Evolutionary conservation across 768 basidiomycete genomes (phyloP).

Genomic region (Galerina marginata): DNA sequence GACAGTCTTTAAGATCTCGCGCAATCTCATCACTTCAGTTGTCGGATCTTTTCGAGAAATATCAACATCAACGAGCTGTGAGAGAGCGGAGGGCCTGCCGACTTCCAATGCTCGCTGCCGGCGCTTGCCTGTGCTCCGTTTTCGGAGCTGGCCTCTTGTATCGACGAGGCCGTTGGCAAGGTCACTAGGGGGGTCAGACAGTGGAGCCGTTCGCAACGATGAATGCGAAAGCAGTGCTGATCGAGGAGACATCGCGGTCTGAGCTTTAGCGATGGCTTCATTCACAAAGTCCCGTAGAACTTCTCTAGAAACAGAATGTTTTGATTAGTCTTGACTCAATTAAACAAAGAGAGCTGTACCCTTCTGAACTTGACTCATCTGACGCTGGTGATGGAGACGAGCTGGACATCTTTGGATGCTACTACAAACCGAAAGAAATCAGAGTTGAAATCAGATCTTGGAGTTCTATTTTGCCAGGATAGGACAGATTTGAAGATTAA

Average conservation of each 20-base stretch:
- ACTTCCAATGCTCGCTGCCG: slow-evolving; percentile 14
- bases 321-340: neutral
- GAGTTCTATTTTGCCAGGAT: neutral
- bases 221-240: slow-evolving; percentile 32
- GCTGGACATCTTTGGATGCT: slow-evolving; percentile 16
- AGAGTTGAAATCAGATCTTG: neutral
- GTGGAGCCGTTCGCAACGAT: slow-evolving; percentile 17
- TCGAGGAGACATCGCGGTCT: slow-evolving; percentile 29
- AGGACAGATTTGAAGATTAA: neutral
- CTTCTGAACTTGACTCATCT: slow-evolving; percentile 28
- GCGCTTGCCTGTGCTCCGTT: slow-evolving; percentile 21
- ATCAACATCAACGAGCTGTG: slow-evolving; percentile 24
- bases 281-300: slow-evolving; percentile 23
- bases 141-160: slow-evolving; percentile 16
- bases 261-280: slow-evolving; percentile 22
- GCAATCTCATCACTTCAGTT: slow-evolving; percentile 39
- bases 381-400: slow-evolving; percentile 26
- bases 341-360: slow-evolving; percentile 14
- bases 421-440: neutral
- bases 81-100: slow-evolving; percentile 13
- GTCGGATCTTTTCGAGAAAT: slow-evolving; percentile 24
- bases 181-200: slow-evolving; percentile 1
- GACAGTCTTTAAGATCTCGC: slow-evolving; percentile 40
- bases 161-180: neutral
- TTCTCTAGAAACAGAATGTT: slow-evolving; percentile 17